Conservation (phyloP, 2,329 filamentous ascomycete genomes). For the Diaporthe ilicicola region DNA sequence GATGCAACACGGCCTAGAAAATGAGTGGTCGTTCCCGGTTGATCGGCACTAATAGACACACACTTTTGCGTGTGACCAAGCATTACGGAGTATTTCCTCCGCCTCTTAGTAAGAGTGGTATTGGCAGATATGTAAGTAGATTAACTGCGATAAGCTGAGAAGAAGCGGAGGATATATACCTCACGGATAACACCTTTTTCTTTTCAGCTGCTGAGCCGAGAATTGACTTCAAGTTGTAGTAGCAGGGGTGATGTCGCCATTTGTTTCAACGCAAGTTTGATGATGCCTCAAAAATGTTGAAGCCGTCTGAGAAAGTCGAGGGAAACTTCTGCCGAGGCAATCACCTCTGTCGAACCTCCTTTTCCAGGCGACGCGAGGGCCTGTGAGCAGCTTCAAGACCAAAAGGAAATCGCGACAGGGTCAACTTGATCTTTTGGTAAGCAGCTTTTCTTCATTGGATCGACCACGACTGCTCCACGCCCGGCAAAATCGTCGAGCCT, state of each 20-base stretch:
- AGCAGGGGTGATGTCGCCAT: too few relatives aligned
- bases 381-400: not conserved
- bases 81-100: not conserved
- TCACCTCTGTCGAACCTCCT: not conserved
- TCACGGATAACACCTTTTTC: too few relatives aligned
- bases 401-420: not conserved
- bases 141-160: not conserved
- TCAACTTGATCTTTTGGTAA: not conserved
- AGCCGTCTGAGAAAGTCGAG: not conserved
- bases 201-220: too few relatives aligned
- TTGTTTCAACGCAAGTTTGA: too few relatives aligned
- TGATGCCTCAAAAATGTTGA: too few relatives aligned
- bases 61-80: not conserved
- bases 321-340: not conserved
- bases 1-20: not conserved
- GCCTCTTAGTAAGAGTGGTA: not conserved
- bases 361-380: not conserved
- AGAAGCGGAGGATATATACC: too few relatives aligned
- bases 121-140: not conserved
- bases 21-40: not conserved
- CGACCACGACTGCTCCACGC: not conserved
- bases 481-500: not conserved
- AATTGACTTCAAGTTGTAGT: too few relatives aligned
- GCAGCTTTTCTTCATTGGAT: too few relatives aligned
- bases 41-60: not conserved